phyloP scores from a whole-genome alignment of 805 yeast genomes.

The Danielia oregonensis region DNA sequence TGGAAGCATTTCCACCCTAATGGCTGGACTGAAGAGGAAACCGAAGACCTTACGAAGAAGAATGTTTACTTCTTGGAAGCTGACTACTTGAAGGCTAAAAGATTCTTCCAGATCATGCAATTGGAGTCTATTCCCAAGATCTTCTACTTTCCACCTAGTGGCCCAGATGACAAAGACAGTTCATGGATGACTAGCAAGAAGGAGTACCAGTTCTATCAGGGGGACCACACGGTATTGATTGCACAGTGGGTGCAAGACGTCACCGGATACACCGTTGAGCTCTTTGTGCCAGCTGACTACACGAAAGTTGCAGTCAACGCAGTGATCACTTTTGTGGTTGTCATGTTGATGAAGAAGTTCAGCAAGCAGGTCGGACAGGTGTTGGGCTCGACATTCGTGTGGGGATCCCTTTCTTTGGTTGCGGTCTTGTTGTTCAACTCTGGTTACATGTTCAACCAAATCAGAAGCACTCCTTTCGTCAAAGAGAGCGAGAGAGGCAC shows the following conservation, averaged over 20 bases:
- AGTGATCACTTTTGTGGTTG: constrained; percentile 28
- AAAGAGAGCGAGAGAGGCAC: constrained; percentile 5
- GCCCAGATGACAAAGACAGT: constrained; percentile 20
- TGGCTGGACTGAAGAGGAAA: constrained; percentile 27
- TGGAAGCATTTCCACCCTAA: constrained; percentile 52
- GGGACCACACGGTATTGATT: constrained; percentile 39
- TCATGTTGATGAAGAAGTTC: constrained; percentile 25
- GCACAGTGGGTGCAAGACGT: constrained; percentile 29
- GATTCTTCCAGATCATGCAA: constrained; percentile 48
- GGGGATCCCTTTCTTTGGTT: constrained; percentile 70
- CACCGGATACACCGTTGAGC: constrained; percentile 33
- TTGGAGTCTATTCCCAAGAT: constrained; percentile 78
- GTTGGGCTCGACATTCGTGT: constrained; percentile 51
- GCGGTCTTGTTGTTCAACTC: constrained; percentile 67
- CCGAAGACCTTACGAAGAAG: constrained; percentile 20
- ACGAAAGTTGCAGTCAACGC: constrained; percentile 33
- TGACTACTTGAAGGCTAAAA: constrained; percentile 60
- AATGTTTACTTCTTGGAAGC: constrained; percentile 67
- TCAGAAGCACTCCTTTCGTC: constrained; percentile 58
- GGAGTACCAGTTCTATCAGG: constrained; percentile 46
- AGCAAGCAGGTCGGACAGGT: constrained; percentile 33
- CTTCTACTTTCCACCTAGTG: constrained; percentile 55
- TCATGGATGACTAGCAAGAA: constrained; percentile 22
- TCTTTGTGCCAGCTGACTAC: constrained; percentile 44
- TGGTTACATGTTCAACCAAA: constrained; percentile 92